Percentiles rank a stretch among this genome's conserved stretches.
phyloP scores from a whole-genome alignment of 179 eudicot genomes.

The Spinacia oleracea region DNA sequence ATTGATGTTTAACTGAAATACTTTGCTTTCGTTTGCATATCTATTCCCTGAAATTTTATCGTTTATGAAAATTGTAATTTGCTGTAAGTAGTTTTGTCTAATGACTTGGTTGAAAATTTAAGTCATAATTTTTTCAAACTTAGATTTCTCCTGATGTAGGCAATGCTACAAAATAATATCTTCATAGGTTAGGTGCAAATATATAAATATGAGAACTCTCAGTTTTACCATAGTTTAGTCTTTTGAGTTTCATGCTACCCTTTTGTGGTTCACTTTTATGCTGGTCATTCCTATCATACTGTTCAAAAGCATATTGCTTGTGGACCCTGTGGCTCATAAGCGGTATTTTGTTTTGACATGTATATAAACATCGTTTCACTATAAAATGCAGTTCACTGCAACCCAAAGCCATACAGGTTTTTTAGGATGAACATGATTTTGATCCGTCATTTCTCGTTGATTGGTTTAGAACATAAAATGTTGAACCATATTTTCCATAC shows the following conservation, averaged over 20 bases:
- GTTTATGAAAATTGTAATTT: not conserved
- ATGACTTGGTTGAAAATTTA: not conserved
- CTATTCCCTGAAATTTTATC: not conserved
- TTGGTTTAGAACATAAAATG: not conserved
- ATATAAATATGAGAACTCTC: not conserved
- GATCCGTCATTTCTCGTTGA: not conserved
- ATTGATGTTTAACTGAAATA: not conserved
- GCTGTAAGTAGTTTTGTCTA: not conserved
- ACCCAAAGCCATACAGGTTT: not conserved
- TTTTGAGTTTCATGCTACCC: not conserved
- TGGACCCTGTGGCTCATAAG: not conserved
- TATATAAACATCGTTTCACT: not conserved
- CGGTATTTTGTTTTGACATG: not conserved
- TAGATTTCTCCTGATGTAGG: not conserved
- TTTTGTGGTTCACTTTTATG: not conserved
- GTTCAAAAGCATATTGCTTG: not conserved
- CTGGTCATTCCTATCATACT: not conserved
- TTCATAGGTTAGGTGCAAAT: not conserved
- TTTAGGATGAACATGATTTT: too few relatives aligned
- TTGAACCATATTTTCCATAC: too few relatives aligned
- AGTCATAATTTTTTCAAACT: not conserved
- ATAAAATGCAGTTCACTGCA: not conserved
- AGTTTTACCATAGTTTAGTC: not conserved
- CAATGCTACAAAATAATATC: not conserved
- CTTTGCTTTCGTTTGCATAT: not conserved